A percentile compares a stretch with the other conserved stretches of the same genome.
Evolutionary conservation across 306 rosid species (phyloP).

Genomic region (Arachis stenosperma): DNA sequence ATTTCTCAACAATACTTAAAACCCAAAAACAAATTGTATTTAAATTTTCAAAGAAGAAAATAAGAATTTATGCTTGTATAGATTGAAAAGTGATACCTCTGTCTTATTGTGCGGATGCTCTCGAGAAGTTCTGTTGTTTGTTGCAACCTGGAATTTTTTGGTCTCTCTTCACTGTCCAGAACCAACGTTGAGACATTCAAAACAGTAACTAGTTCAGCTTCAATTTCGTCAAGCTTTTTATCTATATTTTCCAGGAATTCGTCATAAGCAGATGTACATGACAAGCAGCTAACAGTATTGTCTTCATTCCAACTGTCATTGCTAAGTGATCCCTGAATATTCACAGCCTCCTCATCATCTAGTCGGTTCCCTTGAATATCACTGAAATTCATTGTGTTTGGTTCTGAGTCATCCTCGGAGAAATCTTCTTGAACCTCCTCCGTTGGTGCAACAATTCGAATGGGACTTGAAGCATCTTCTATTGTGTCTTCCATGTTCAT

Average conservation of each 20-base stretch:
- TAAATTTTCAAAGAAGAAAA: constrained; percentile 27
- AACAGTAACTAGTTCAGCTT: constrained; percentile 68
- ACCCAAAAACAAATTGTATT: constrained; percentile 1
- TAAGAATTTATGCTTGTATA: constrained; percentile 7
- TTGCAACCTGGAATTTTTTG: constrained; percentile 66
- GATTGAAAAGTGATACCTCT: constrained; percentile 57
- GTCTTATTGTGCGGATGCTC: constrained; percentile 58
- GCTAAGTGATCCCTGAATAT: constrained; percentile 35
- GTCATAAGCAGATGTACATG: constrained; percentile 59
- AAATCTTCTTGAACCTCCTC: constrained; percentile 49
- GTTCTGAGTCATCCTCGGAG: constrained; percentile 28
- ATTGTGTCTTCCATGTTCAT: constrained; percentile 58
- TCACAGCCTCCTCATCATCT: constrained; percentile 46
- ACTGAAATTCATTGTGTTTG: constrained; percentile 33
- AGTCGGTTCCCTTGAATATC: constrained; percentile 45
- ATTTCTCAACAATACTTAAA: constrained; percentile 12
- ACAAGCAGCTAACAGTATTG: constrained; percentile 43
- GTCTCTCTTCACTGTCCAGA: constrained; percentile 58
- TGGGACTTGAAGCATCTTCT: constrained; percentile 58
- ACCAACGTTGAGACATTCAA: constrained; percentile 68
- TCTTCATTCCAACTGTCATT: constrained; percentile 44
- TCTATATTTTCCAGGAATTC: constrained; percentile 52
- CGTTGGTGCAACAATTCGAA: constrained; percentile 70
- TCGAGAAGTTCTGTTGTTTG: constrained; percentile 77
- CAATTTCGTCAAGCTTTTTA: constrained; percentile 65